Evolutionary conservation across 2,329 filamentous ascomycete genomes (phyloP).

Genomic region (Fusarium bactridioides): DNA sequence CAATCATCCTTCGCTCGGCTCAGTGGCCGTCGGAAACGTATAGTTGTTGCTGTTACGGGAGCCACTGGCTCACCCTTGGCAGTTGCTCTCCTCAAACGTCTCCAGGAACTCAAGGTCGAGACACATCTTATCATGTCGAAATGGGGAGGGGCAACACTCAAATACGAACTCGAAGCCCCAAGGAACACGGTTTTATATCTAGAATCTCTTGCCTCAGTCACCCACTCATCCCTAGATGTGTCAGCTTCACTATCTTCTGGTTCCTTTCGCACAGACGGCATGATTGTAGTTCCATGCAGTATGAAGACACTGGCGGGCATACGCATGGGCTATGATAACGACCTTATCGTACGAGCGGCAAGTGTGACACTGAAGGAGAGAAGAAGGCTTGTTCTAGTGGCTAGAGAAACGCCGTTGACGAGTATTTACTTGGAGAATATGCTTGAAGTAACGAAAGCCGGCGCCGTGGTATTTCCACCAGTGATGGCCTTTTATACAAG

Average conservation of each 20-base stretch:
- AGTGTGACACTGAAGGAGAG: not conserved
- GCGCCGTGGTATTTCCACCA: not conserved
- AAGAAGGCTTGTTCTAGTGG: not conserved
- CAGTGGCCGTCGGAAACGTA: not conserved
- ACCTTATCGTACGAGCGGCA: not conserved
- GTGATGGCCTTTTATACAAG: not conserved
- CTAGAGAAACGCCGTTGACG: not conserved
- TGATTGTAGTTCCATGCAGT: not conserved
- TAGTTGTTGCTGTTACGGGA: not conserved
- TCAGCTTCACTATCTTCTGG: not conserved
- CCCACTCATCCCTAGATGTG: not conserved
- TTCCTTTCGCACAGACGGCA: not conserved
- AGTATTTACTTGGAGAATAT: not conserved
- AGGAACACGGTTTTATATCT: rapidly evolving
- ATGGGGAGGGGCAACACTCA: not conserved
- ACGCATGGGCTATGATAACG: not conserved
- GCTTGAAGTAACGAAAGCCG: not conserved
- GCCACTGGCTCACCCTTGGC: not conserved
- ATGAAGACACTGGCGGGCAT: not conserved
- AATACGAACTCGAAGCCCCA: not conserved
- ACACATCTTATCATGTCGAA: not conserved
- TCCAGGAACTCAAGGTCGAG: not conserved
- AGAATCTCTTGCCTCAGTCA: not conserved
- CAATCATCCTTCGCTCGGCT: rapidly evolving
- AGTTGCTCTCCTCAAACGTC: not conserved